A percentile compares a stretch with the other conserved stretches of the same genome.
Evolutionary conservation across 148 eudicot genomes (phyloP).

Genomic region (Simmondsia chinensis): DNA sequence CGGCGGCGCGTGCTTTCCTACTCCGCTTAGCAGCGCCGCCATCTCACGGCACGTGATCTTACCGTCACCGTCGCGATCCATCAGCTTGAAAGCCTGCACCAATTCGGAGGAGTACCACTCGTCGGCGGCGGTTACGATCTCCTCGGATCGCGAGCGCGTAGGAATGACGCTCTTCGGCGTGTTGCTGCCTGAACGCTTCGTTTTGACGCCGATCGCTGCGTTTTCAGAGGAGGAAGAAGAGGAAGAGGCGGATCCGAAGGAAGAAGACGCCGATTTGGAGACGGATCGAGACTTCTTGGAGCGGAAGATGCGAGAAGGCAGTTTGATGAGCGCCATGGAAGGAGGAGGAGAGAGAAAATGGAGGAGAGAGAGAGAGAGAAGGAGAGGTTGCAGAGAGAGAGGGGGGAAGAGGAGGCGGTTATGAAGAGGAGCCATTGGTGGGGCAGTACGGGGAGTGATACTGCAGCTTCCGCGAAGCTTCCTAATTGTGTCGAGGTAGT

Average conservation of each 20-base stretch:
- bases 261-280: slow-evolving; percentile 36
- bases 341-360: background rate
- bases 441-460: background rate
- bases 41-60: slow-evolving; percentile 42
- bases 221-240: background rate
- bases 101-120: slow-evolving; percentile 24
- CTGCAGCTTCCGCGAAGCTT: slow-evolving; percentile 21
- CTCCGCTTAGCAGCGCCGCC: slow-evolving; percentile 25
- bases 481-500: too few species aligned
- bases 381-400: slow-evolving; percentile 14
- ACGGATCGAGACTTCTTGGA: slow-evolving; percentile 21
- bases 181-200: slow-evolving; percentile 4
- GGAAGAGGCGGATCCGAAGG: slow-evolving; percentile 23
- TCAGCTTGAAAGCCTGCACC: slow-evolving; percentile 39
- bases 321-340: background rate
- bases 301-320: background rate
- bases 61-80: slow-evolving; percentile 62
- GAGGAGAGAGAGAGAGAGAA: background rate
- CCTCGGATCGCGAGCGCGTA: slow-evolving; percentile 1
- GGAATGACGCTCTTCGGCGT: slow-evolving; percentile 29
- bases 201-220: background rate
- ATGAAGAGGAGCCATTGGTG: slow-evolving; percentile 26
- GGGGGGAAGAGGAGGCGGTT: slow-evolving; percentile 25
- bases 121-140: background rate
- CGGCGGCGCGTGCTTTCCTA: slow-evolving; percentile 19